Evolutionary conservation across 2,329 filamentous ascomycete genomes (phyloP).

Genomic region (Fonsecaea multimorphosa): DNA sequence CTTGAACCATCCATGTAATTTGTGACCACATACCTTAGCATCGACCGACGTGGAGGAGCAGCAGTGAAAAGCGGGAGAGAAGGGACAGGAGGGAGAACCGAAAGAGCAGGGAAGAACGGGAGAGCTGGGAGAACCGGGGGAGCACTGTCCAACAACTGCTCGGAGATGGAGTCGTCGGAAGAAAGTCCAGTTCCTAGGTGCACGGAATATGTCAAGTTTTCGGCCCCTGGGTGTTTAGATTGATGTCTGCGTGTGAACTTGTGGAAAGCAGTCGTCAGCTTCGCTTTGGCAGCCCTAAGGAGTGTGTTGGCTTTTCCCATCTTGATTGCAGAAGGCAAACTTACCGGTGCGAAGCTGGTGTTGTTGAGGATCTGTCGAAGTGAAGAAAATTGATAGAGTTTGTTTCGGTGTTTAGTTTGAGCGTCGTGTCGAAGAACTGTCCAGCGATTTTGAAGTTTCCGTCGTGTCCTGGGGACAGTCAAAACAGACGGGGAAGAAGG

Average conservation of each 20-base stretch:
- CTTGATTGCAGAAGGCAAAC: background rate
- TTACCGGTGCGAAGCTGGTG: background rate
- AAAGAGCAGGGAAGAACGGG: too few species aligned
- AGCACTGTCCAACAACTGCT: too few species aligned
- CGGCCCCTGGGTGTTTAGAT: background rate
- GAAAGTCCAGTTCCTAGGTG: background rate
- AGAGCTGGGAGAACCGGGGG: too few species aligned
- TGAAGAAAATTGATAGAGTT: background rate
- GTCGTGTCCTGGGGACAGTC: background rate
- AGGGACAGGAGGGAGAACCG: too few species aligned
- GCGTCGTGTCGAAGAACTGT: background rate
- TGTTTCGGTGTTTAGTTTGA: background rate
- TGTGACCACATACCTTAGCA: constrained; percentile 4
- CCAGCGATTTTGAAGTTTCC: background rate
- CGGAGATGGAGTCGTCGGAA: background rate
- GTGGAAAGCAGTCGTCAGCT: background rate
- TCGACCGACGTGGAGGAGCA: background rate
- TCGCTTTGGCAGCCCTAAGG: background rate
- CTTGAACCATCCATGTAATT: constrained; percentile 17
- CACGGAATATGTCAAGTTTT: background rate
- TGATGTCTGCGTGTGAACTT: background rate
- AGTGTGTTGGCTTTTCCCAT: background rate
- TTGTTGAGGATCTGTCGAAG: background rate
- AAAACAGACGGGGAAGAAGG: background rate
- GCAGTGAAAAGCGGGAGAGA: too few species aligned